Conservation (phyloP, 768 basidiomycete species). For the Trametes meyenii region DNA sequence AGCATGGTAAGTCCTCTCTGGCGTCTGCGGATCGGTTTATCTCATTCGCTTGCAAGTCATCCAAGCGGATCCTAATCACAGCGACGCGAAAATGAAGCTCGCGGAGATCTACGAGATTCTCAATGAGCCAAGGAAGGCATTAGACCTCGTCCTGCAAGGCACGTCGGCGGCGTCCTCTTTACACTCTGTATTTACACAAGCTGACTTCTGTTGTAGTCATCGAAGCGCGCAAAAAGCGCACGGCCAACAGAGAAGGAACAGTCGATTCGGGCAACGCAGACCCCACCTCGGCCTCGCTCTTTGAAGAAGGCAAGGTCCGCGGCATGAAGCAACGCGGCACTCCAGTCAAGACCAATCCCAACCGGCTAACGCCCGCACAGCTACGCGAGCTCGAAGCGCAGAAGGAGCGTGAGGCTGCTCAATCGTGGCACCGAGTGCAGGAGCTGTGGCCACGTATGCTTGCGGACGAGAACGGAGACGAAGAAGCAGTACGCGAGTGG, state of each 20-base stretch:
- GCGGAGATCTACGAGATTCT: conserved; percentile 89
- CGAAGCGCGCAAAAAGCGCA: conserved; percentile 34
- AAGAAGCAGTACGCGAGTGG: conserved; percentile 70
- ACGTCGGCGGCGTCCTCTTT: conserved; percentile 6
- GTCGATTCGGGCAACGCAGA: conserved; percentile 29
- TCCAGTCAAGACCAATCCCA: conserved; percentile 37
- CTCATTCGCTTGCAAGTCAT: conserved; percentile 52
- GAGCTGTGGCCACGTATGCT: conserved; percentile 66
- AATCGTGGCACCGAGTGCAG: conserved; percentile 59
- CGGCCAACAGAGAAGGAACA: conserved; percentile 16
- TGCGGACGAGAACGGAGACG: conserved; percentile 39
- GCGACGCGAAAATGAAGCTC: conserved; percentile 86
- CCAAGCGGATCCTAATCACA: conserved; percentile 69
- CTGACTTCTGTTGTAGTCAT: conserved; percentile 34
- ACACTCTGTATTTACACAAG: background rate
- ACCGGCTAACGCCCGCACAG: conserved; percentile 59
- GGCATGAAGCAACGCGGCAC: conserved; percentile 41
- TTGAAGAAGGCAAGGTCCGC: conserved; percentile 53
- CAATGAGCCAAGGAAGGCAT: conserved; percentile 77
- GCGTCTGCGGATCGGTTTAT: background rate
- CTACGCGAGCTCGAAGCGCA: conserved; percentile 63
- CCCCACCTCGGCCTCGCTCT: conserved; percentile 52
- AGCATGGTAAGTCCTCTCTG: conserved; percentile 60
- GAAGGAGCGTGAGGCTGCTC: conserved; percentile 65
- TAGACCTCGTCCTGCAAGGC: conserved; percentile 88